Percentiles rank a stretch among this genome's conserved stretches.
These are phyloP conservation scores for Pichia sp. DNA, from an alignment of 1,139 yeast genomes.

Conservation along the genomic window DNA sequence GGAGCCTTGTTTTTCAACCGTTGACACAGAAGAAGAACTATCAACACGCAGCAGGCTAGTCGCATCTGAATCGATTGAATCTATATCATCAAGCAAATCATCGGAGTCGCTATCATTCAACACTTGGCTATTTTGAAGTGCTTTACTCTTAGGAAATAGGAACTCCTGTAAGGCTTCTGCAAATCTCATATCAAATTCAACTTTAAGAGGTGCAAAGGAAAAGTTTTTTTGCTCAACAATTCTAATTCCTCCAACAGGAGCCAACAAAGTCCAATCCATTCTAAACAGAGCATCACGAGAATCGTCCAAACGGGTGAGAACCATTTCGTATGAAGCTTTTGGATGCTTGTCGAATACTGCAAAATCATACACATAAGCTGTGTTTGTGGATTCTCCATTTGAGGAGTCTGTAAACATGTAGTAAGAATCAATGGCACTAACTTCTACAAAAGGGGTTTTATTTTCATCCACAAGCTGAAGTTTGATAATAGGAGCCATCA, in stretches of 20 bases:
- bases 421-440: conserved; percentile 42
- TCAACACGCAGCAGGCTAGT: background rate
- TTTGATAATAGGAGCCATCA: conserved; percentile 46
- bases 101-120: conserved; percentile 12
- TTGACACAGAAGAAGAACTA: conserved; percentile 1
- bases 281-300: conserved; percentile 46
- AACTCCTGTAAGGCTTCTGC: conserved; percentile 60
- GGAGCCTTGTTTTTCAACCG: conserved; percentile 1
- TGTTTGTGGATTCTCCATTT: conserved; percentile 44
- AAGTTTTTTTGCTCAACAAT: conserved; percentile 52
- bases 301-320: conserved; percentile 29
- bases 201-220: conserved; percentile 57
- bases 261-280: conserved; percentile 67
- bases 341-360: conserved; percentile 25
- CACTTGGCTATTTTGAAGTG: conserved; percentile 24
- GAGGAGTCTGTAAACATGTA: conserved; percentile 40
- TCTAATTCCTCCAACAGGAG: conserved; percentile 83
- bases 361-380: conserved; percentile 34
- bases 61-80: conserved; percentile 3
- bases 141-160: conserved; percentile 30
- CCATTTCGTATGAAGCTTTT: conserved; percentile 26
- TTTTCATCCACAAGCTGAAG: conserved; percentile 44
- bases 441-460: conserved; percentile 43
- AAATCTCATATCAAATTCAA: conserved; percentile 68
- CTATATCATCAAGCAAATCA: conserved; percentile 24